Base-by-base conservation (phyloP, 305 asterid species). In the Fraxinus greggii region DNA sequence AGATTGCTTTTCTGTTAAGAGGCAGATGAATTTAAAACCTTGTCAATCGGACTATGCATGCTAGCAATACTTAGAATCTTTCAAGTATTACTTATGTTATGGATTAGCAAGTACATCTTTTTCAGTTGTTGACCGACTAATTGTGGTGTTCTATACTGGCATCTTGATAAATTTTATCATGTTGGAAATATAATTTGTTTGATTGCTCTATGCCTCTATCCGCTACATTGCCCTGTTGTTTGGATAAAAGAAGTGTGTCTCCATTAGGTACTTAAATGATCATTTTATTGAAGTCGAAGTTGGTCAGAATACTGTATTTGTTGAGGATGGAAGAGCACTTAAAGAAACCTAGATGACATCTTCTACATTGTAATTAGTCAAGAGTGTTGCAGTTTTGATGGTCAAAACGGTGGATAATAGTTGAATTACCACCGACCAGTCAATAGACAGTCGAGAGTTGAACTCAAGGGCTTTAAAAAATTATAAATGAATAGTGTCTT, bases 21-120 rank as follows among this genome's bases (percentile, higher is more conserved):
- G 19, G 38, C 54, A 45, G 15, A 63, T 48, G 42, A 65, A 6
- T 19, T 23, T 36, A 6, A 65, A 76, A 59, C 67, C 72, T 51
- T 9, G 77, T 15, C 33, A 80, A 82, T 29, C 56, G 26, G 38
- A 79, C 19, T 42, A 59, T 33, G 40, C 35, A 36, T 56, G 56
- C 82, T 13, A 56, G 65, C 80, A 10, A 79, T 48, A 59, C 28
- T 19, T 36, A 35, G 72, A 78, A 32, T 28, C 74, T 78, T 45
- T 23, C 29, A 45, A 51, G 28, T 35, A 21, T 5, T 3, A 61
- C 56, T 63, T 7, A 17, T 51, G 5, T 63, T 8, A 31, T 13
- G 17, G 69, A 38, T 26, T 7, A 63, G 13, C 38, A 76, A 76
- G 29, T 33, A 5, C 35, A 9, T 36, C 21, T 77, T n/a, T 69